phyloP scores from a whole-genome alignment of 1,284 basidiomycete species.

The Tilletia indica region DNA sequence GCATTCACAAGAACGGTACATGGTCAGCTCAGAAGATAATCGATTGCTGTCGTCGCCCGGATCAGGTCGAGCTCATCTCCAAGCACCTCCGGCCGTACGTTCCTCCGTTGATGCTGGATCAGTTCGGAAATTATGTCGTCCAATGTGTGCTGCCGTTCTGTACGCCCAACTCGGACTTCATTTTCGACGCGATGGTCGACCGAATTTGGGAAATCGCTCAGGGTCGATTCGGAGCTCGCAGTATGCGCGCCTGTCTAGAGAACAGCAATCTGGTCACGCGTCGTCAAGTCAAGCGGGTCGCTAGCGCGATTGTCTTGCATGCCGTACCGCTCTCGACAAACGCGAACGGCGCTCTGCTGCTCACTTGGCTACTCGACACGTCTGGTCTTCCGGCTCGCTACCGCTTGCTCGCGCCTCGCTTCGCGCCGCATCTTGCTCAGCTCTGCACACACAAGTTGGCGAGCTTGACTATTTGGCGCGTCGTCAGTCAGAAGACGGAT shows the following conservation, averaged over 20 bases:
- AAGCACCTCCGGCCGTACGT: constrained; percentile 85
- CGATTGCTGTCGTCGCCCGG: constrained; percentile 76
- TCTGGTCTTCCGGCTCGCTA: constrained; percentile 89
- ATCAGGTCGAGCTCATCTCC: constrained; percentile 80
- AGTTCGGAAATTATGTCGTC: constrained; percentile 97
- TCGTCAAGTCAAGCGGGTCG: constrained; percentile 73
- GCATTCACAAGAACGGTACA: constrained; percentile 98
- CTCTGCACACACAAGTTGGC: constrained; percentile 97
- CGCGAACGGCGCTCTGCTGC: constrained; percentile 87
- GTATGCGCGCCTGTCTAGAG: constrained; percentile 95
- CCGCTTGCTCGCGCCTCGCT: constrained; percentile 84
- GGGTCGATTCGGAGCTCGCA: constrained; percentile 92
- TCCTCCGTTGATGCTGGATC: constrained; percentile 88
- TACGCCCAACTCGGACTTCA: constrained; percentile 82
- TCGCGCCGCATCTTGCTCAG: constrained; percentile 91
- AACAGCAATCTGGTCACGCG: constrained; percentile 72
- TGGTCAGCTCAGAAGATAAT: constrained; percentile 98
- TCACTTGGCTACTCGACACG: constrained; percentile 95
- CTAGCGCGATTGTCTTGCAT: constrained; percentile 89
- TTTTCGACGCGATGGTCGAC: constrained; percentile 97
- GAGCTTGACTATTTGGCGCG: constrained; percentile 81
- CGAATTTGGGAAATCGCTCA: constrained; percentile 97
- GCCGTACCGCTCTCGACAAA: constrained; percentile 97
- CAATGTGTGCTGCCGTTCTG: constrained; percentile 91
- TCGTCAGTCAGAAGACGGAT: constrained; percentile 56